Base-by-base conservation (phyloP, 1,139 yeast species). In the Sugiyamaella castrensis region DNA sequence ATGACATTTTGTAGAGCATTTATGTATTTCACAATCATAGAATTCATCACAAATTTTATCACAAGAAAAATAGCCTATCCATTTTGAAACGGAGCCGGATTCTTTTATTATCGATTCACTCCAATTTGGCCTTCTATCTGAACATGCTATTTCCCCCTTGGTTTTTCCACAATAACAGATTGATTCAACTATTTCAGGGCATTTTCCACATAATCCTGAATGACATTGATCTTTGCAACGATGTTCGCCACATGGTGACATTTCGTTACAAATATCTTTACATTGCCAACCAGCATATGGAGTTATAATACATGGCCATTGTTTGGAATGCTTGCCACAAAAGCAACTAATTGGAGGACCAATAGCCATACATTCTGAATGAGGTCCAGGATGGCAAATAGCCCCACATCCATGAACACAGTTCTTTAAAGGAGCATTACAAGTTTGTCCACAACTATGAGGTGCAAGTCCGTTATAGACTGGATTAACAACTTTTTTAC, bases 321-420 rank as follows among this genome's bases (percentile, higher is more conserved):
- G 95, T 44, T 76, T 77, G 19, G 74, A 66, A 46, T 77, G 73
- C 46, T 76, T 77, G 1, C 96, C 97, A 72, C 98, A 89, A 36
- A 74, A 73, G 67, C 97, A 89, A 44, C 71, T 71, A 72, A 85
- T 70, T 10, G 71, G 65, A 1, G 92, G 87, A 1, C 92, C 88
- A 67, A 84, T 65, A 30, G 92, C 87, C 26, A 87, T 84, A 71
- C 98, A 89, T 39, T 73, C 73, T 0, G 88, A 83, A 66, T 91
- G 97, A 2, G 89, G 85, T 0, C 96, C 98, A 1, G 96, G 92
- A 64, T 89, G 98, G 63, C 98, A 89, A 15, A 77, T 75, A 8
- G 81, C 70, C 2, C 87, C 70, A 63, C 98, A 89, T 4, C 81
- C 77, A 64, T 89, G 98, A 1, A 82, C 76, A 8, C 76, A 52